Base-by-base conservation (phyloP, 75 land plant species). In the Pseudotsuga menziesii region DNA sequence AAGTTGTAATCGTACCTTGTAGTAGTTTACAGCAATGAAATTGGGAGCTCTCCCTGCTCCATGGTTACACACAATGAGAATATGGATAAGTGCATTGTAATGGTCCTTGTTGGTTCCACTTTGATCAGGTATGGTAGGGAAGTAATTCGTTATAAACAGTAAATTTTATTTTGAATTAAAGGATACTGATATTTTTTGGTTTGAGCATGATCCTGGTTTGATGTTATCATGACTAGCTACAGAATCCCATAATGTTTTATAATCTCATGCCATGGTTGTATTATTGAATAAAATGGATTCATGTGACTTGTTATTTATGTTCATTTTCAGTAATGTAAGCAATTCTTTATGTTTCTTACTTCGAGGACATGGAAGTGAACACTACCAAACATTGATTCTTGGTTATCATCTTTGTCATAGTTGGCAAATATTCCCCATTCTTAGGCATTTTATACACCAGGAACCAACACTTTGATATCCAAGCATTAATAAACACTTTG, bases 31-130 rank as follows among this genome's bases (percentile, higher is more conserved):
- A 5, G 94, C 96, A 59, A 93, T 55, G 64, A 88, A 93, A 74
- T 89, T 93, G 76, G 96, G 91, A 89, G 91, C 70, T 81, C 83
- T 90, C n/a, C 91, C 91, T 56, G 96, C 86, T 61, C 90, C 89
- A 74, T 83, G 88, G 44, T 85, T 89, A 56, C 96, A 93, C n/a
- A 86, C 79, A 29, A 76, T 78, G 36, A 91, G 82, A 89, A 93
- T 89, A 19, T 78, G 79, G 48, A 77, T 69, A 36, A 93, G 85
- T 12, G 84, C 76, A 58, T 62, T 59, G 5, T 91, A 91, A 86
- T 93, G 78, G 77, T 89, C 90, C 73, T 85, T 87, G 82, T 94
- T 91, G 61, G 89, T 84, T 23, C 92, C 82, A 75, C 58, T 69
- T 70, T 89, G 76, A 58, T 80, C 82, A 56, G 96, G 94, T 58